A percentile compares a stretch with the other conserved stretches of the same genome.
phyloP scores from a whole-genome alignment of 306 rosid genomes.

The Fragaria ananassa region DNA sequence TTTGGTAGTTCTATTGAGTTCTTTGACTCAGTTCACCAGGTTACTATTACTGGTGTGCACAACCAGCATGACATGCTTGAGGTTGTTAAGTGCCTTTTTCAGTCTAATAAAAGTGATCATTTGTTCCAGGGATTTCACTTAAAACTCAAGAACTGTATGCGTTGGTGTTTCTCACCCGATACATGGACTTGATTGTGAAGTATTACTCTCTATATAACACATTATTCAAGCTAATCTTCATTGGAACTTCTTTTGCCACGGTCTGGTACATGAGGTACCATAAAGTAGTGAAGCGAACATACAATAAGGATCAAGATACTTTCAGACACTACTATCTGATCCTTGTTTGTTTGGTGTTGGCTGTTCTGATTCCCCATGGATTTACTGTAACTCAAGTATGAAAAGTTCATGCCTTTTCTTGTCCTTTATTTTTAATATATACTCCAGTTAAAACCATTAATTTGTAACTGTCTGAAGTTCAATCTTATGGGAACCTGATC shows the following conservation, averaged over 20 bases:
- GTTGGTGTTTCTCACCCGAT: slow-evolving; percentile 36
- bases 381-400: slow-evolving; percentile 22
- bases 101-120: not conserved
- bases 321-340: slow-evolving; percentile 33
- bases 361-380: slow-evolving; percentile 21
- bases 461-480: not conserved
- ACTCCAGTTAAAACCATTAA: not conserved
- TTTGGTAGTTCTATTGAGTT: not conserved
- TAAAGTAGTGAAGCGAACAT: slow-evolving; percentile 39
- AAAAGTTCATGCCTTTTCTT: not conserved
- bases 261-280: slow-evolving; percentile 45
- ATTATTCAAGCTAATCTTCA: slow-evolving; percentile 23
- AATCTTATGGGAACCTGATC: slow-evolving; percentile 1
- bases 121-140: slow-evolving; percentile 37
- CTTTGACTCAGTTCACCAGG: not conserved
- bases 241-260: slow-evolving; percentile 30
- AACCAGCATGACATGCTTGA: not conserved
- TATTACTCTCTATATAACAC: slow-evolving; percentile 30
- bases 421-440: not conserved
- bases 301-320: slow-evolving; percentile 37
- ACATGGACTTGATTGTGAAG: slow-evolving; percentile 30
- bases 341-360: slow-evolving; percentile 23
- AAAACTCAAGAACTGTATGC: slow-evolving; percentile 44
- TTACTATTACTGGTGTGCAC: not conserved
- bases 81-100: not conserved